Percentiles rank a stretch among this genome's conserved stretches.
Evolutionary conservation across 768 basidiomycete genomes (phyloP).

Genomic region (Suillus discolor): DNA sequence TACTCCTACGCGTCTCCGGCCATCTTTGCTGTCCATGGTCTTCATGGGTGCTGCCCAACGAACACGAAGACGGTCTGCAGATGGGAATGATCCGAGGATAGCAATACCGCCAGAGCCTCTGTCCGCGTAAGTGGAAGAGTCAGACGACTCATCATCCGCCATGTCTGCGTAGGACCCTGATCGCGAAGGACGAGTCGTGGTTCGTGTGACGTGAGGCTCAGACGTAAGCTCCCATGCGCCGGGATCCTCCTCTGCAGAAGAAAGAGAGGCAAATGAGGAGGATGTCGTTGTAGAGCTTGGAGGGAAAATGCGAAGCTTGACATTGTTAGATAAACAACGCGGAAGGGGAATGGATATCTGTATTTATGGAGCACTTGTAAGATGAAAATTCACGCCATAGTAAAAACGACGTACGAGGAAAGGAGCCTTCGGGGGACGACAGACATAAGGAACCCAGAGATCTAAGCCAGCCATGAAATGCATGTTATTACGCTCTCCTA

Average conservation of each 20-base stretch:
- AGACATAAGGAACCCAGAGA: constrained; percentile 70
- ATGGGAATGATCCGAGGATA: constrained; percentile 79
- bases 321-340: constrained; percentile 74
- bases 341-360: constrained; percentile 80
- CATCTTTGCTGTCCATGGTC: constrained; percentile 47
- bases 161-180: constrained; percentile 67
- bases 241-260: constrained; percentile 72
- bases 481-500: constrained; percentile 56
- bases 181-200: constrained; percentile 49
- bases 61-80: constrained; percentile 72
- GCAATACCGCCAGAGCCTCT: constrained; percentile 61
- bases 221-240: constrained; percentile 75
- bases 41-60: constrained; percentile 75
- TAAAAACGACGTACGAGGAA: constrained; percentile 55
- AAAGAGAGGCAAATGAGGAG: constrained; percentile 72
- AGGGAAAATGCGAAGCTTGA: constrained; percentile 75
- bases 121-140: constrained; percentile 56
- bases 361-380: not conserved
- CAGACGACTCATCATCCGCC: constrained; percentile 83
- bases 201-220: constrained; percentile 74
- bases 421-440: constrained; percentile 71
- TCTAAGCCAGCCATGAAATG: constrained; percentile 86
- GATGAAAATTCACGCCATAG: constrained; percentile 14
- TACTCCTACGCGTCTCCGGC: constrained; percentile 69
- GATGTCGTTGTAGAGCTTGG: constrained; percentile 51